phyloP scores from a whole-genome alignment of 176 grass and related monocot genomes.

The Oryza officinalis region DNA sequence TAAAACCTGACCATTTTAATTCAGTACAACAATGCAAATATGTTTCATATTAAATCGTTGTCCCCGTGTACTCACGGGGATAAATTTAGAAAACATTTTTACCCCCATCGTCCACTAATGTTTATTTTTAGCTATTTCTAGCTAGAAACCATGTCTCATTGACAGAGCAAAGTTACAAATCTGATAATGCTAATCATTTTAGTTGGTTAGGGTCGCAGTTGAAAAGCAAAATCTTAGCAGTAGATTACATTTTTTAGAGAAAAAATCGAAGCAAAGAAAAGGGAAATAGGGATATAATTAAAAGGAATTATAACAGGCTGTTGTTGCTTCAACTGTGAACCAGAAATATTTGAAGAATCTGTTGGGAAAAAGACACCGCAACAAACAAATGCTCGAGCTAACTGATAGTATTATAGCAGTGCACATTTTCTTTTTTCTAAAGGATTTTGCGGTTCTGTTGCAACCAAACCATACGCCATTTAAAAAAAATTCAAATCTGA shows the following conservation, averaged over 20 bases:
- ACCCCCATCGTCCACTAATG: too few relatives aligned
- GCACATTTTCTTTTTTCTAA: too few relatives aligned
- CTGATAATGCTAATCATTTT: not conserved
- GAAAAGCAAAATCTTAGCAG: not conserved
- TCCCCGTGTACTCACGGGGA: too few relatives aligned
- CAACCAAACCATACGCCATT: not conserved
- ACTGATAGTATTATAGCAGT: not conserved
- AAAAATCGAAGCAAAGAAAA: not conserved
- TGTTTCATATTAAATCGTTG: too few relatives aligned
- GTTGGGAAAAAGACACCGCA: not conserved
- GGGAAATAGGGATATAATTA: not conserved
- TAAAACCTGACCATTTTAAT: too few relatives aligned
- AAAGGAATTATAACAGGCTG: not conserved
- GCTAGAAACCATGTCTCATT: too few relatives aligned
- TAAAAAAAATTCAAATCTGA: not conserved
- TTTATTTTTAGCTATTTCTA: too few relatives aligned
- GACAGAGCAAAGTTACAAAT: not conserved
- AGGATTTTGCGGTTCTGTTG: not conserved
- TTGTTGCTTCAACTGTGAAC: not conserved
- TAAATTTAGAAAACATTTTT: too few relatives aligned
- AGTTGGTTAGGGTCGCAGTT: too few relatives aligned
- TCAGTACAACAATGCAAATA: not conserved
- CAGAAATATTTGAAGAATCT: conserved; percentile 10
- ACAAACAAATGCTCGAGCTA: not conserved
- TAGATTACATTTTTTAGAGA: not conserved